phyloP scores from a whole-genome alignment of 1,284 basidiomycete species.

The Prillingera fragicola region DNA sequence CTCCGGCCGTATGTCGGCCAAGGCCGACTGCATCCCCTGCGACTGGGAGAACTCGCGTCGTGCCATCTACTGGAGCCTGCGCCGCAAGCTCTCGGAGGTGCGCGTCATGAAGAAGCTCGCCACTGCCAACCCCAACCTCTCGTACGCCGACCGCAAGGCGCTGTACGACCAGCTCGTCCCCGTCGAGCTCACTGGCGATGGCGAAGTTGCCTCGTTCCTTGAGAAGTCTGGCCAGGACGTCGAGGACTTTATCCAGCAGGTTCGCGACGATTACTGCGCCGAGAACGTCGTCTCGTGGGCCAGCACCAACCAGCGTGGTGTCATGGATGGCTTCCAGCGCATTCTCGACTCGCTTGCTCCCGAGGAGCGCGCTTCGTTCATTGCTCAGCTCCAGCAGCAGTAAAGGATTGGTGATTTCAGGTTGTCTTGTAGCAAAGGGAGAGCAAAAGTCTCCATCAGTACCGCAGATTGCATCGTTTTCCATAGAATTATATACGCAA shows the following conservation, averaged over 20 bases:
- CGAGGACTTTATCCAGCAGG: conserved; percentile 34
- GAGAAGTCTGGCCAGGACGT: conserved; percentile 38
- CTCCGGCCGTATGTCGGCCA: conserved; percentile 94
- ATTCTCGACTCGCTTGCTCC: conserved; percentile 59
- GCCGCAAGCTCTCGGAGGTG: conserved; percentile 54
- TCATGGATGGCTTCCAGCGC: conserved; percentile 40
- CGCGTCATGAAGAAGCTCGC: conserved; percentile 47
- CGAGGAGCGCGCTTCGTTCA: conserved; percentile 62
- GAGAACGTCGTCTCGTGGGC: conserved; percentile 40
- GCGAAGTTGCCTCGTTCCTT: conserved; percentile 45
- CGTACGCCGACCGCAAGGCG: conserved; percentile 41
- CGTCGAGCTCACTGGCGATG: conserved; percentile 33
- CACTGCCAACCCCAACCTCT: conserved; percentile 44
- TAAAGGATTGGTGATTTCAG: background rate
- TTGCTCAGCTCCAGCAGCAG: conserved; percentile 42
- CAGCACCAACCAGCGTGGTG: conserved; percentile 40
- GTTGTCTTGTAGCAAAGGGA: too few species aligned
- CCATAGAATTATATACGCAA: too few species aligned
- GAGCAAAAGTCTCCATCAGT: too few species aligned
- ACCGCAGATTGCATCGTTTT: conserved; percentile 1
- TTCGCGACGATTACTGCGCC: conserved; percentile 40
- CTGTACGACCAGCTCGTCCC: conserved; percentile 40
- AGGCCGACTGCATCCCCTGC: conserved; percentile 78
- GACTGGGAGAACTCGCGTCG: conserved; percentile 85
- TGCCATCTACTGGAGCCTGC: conserved; percentile 93